These are phyloP conservation scores for Acanthamoeba triangularis DNA, from an alignment of 208 protist species.

Conservation along the genomic window DNA sequence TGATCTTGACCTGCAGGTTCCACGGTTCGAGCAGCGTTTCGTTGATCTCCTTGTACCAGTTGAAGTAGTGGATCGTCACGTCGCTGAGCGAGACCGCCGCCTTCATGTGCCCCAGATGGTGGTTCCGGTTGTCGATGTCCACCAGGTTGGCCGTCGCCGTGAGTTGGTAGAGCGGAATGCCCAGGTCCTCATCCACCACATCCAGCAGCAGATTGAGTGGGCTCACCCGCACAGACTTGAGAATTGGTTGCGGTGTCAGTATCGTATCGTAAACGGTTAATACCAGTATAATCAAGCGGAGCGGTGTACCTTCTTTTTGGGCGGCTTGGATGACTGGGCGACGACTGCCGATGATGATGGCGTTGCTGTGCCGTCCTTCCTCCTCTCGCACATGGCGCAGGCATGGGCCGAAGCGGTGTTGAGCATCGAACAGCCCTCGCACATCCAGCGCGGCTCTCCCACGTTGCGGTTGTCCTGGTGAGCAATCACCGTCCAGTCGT, in stretches of 20 bases:
- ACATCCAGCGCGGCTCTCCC: background rate
- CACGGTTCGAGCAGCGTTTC: constrained; percentile 13
- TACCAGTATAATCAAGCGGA: background rate
- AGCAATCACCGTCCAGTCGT: constrained; percentile 5
- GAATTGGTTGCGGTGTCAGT: background rate
- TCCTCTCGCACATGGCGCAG: constrained; percentile 29
- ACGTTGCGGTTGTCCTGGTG: background rate
- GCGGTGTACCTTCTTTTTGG: background rate
- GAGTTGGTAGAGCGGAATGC: constrained; percentile 6
- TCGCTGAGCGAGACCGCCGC: background rate
- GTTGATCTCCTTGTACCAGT: constrained; percentile 29
- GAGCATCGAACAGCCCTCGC: constrained; percentile 5
- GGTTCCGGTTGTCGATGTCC: background rate
- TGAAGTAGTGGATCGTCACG: constrained; percentile 33
- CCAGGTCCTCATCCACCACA: background rate
- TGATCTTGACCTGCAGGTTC: background rate
- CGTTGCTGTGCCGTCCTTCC: background rate
- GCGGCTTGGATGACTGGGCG: background rate
- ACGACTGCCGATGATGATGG: background rate
- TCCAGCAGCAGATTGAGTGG: background rate
- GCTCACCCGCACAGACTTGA: background rate
- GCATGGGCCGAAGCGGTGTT: background rate
- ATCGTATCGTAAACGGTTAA: background rate
- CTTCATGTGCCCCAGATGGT: background rate
- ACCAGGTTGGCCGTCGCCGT: background rate